Evolutionary conservation across 108 stramenopile genomes (phyloP).

Genomic region (Schizochytrium sp.): DNA sequence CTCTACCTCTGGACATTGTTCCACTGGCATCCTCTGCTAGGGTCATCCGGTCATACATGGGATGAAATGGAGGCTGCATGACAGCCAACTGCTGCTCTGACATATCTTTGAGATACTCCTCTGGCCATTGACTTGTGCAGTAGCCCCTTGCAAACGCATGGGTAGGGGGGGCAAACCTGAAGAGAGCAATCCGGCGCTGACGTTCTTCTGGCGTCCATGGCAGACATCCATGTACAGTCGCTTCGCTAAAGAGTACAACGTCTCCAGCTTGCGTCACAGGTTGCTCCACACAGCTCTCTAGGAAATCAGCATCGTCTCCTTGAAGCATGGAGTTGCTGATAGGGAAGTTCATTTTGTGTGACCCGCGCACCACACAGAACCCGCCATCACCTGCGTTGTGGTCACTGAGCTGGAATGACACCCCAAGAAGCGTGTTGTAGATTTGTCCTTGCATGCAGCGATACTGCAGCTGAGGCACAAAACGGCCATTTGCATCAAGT

Average conservation of each 20-base stretch:
- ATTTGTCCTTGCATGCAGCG: slow-evolving; percentile 50
- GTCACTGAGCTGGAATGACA: slow-evolving; percentile 74
- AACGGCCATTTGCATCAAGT: slow-evolving; percentile 76
- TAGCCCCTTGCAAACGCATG: slow-evolving; percentile 87
- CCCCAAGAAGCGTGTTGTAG: slow-evolving; percentile 51
- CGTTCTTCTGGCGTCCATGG: slow-evolving; percentile 75
- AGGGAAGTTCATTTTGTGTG: slow-evolving; percentile 89
- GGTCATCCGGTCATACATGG: slow-evolving; percentile 64
- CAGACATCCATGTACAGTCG: slow-evolving; percentile 90
- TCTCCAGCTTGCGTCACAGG: slow-evolving; percentile 91
- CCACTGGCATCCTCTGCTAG: background rate
- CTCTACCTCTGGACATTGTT: background rate
- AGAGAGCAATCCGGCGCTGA: slow-evolving; percentile 81
- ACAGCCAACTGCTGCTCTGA: slow-evolving; percentile 85
- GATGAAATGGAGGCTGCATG: slow-evolving; percentile 88
- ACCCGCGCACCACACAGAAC: slow-evolving; percentile 90
- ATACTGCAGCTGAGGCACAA: slow-evolving; percentile 71
- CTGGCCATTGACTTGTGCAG: slow-evolving; percentile 80
- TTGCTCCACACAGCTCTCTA: slow-evolving; percentile 75
- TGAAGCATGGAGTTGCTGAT: slow-evolving; percentile 89
- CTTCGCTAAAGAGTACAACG: slow-evolving; percentile 89
- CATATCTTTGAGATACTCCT: slow-evolving; percentile 82
- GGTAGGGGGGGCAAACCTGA: slow-evolving; percentile 86
- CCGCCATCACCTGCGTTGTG: slow-evolving; percentile 88
- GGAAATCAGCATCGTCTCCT: slow-evolving; percentile 79